phyloP scores from a whole-genome alignment of 176 grass and related monocot genomes.

The Carex myosuroides region DNA sequence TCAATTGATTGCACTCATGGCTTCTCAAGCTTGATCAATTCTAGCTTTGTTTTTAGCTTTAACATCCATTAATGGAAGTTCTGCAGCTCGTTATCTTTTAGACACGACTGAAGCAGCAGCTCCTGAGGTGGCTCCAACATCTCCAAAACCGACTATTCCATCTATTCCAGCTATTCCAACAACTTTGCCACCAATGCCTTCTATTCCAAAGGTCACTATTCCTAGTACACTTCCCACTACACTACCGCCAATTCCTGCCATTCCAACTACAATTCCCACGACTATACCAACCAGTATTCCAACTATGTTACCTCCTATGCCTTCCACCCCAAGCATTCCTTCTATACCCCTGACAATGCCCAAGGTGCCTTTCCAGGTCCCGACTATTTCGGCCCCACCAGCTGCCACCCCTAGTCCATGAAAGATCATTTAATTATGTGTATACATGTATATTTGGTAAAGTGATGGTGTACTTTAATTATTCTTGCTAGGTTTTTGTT shows the following conservation, averaged over 20 bases:
- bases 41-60: constrained; percentile 39
- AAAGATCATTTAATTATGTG: background rate
- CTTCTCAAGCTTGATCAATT: constrained; percentile 26
- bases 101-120: constrained; percentile 34
- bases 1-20: constrained; percentile 28
- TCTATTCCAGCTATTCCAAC: constrained; percentile 26
- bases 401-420: background rate
- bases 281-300: background rate
- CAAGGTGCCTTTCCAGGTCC: background rate
- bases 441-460: background rate
- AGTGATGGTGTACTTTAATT: background rate
- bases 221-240: background rate
- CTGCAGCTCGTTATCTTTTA: constrained; percentile 42
- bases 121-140: constrained; percentile 17
- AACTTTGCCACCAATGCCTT: constrained; percentile 23
- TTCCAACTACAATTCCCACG: background rate
- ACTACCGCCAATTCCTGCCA: background rate
- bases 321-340: background rate
- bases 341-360: background rate
- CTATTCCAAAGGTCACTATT: constrained; percentile 33
- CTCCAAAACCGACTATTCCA: constrained; percentile 20
- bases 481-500: background rate
- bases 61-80: constrained; percentile 34
- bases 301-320: background rate
- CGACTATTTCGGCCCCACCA: background rate